Evolutionary conservation across 1,284 basidiomycete species (phyloP).

Genomic region (Cryptococcus jaspeensis): DNA sequence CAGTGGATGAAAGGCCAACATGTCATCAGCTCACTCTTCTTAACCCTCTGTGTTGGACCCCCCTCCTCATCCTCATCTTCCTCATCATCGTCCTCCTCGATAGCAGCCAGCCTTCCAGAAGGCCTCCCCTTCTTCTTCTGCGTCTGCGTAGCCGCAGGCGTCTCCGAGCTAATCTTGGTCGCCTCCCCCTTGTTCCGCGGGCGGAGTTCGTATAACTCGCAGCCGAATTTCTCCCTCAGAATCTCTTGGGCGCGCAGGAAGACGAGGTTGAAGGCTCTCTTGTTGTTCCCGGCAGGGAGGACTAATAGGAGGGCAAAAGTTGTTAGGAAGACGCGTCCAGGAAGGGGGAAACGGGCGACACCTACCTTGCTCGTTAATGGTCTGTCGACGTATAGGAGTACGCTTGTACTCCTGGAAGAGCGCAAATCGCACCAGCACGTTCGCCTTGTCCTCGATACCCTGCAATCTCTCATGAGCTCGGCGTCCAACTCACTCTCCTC

Average conservation of each 20-base stretch:
- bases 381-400: conserved; percentile 31
- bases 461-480: conserved; percentile 5
- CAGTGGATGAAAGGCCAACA: neutral
- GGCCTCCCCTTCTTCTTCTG: conserved; percentile 25
- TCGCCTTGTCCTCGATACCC: conserved; percentile 33
- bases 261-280: conserved; percentile 29
- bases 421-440: conserved; percentile 40
- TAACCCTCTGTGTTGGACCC: conserved; percentile 1
- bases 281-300: conserved; percentile 18
- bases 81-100: conserved; percentile 25
- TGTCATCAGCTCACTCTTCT: neutral
- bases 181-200: conserved; percentile 9
- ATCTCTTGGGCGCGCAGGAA: conserved; percentile 32
- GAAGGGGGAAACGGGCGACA: neutral
- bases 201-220: conserved; percentile 47
- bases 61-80: conserved; percentile 23
- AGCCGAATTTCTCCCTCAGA: conserved; percentile 37
- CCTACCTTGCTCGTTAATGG: conserved; percentile 38
- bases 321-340: neutral
- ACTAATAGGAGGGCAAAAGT: conserved; percentile 21
- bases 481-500: neutral
- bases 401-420: conserved; percentile 45
- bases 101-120: conserved; percentile 14
- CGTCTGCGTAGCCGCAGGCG: conserved; percentile 21
- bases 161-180: conserved; percentile 9